Evolutionary conservation across 768 basidiomycete species (phyloP), one percentile per base, ranked within the genome.

Genomic region (Stropharia rugosoannulata): DNA sequence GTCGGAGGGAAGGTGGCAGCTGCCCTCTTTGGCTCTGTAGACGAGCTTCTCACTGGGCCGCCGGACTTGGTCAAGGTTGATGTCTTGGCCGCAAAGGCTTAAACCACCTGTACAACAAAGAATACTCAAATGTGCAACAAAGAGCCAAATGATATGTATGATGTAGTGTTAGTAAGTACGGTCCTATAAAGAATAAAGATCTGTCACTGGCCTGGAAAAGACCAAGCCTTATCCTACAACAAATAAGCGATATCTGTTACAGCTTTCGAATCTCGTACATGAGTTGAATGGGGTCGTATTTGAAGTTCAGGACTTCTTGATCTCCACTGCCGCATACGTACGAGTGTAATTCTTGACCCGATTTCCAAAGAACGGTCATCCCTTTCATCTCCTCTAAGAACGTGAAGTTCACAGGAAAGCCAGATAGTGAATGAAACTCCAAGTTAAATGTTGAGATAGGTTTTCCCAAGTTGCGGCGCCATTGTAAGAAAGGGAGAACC

Each of bases 1-100:
- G 45, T 75, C 6, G 54, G 51, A 2, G 75, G 75, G 7, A 65
- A 71, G 55, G 73, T 74, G 2, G 74, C 75, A 3, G 68, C 62
- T 13, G 70, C 71, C 19, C 55, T 75, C 29, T 70, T 74, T 54
- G 69, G 68, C 0, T 62, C 64, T 5, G 74, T 66, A 0, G 71
- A 72, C 16, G 67, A 64, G 42, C 48, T 74, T 40, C 61, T 76
- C 48, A 62, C 62, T 4, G 62, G 59, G 6, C 48, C 66, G 3
- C 73, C 72, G 1, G 66, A 70, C 35, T 55, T 76, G 10, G 62
- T 68, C 19, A 71, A 68, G 51, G 49, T 69, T 13, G 65, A 72
- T 27, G 70, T 76, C 1, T 27, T 75, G 35, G 73, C 69, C 18
- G 71, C 65, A 18, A 69, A 62, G 54, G 59, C 68, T 1, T 49